Evolutionary conservation across 495 filamentous ascomycete species (phyloP).

Genomic region (Penicillium daleae): DNA sequence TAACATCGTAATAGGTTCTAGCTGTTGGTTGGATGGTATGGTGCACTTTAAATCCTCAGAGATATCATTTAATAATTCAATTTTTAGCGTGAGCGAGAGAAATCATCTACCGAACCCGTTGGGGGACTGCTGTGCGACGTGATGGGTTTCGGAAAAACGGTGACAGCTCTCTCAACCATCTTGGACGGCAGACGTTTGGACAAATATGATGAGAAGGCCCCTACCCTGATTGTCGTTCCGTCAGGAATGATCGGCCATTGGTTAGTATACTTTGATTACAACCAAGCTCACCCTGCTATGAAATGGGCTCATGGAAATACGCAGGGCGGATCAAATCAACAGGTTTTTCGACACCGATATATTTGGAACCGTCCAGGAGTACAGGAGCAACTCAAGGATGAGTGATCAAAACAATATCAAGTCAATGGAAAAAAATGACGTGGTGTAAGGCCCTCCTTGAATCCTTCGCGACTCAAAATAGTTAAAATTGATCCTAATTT

Average conservation of each 20-base stretch:
- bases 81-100: slow-evolving; percentile 50
- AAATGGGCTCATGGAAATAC: not conserved
- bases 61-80: slow-evolving; percentile 1
- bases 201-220: slow-evolving; percentile 22
- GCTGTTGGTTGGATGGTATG: slow-evolving; percentile 60
- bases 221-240: slow-evolving; percentile 57
- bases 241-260: slow-evolving; percentile 50
- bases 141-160: slow-evolving; percentile 70
- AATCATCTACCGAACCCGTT: slow-evolving; percentile 36
- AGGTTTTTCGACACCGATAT: slow-evolving; percentile 29
- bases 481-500: not conserved
- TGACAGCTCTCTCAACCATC: slow-evolving; percentile 54
- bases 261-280: slow-evolving; percentile 14
- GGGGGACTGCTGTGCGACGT: slow-evolving; percentile 62
- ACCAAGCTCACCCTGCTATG: not conserved
- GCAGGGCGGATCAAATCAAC: slow-evolving; percentile 3
- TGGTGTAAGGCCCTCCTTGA: slow-evolving; percentile 29
- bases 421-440: slow-evolving; percentile 23
- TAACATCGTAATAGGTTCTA: slow-evolving; percentile 39
- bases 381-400: slow-evolving; percentile 7
- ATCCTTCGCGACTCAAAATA: not conserved
- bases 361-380: slow-evolving; percentile 22
- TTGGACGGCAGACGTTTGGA: slow-evolving; percentile 45
- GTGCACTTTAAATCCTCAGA: not conserved
- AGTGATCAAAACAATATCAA: slow-evolving; percentile 15